Percentiles rank a stretch among this genome's conserved stretches.
These are phyloP conservation scores for Auxenochlorella protothecoides DNA, from an alignment of 139 green algal genomes.

Conservation along the genomic window DNA sequence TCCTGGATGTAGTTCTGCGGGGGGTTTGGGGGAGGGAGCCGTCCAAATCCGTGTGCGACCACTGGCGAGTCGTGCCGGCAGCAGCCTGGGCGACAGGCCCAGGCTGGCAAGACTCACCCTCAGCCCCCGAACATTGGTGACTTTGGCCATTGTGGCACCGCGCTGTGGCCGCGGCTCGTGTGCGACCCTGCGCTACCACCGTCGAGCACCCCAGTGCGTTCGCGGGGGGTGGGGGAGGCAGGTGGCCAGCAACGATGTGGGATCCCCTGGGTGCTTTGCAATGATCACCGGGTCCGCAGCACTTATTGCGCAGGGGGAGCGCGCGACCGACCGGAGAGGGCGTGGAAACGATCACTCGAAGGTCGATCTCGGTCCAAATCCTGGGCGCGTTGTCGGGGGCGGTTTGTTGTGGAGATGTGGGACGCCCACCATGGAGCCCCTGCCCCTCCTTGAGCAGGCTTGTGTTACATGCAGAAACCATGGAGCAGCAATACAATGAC, in stretches of 20 bases:
- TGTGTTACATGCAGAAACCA: neutral
- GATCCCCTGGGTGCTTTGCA: no score
- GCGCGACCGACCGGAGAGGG: neutral
- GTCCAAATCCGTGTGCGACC: neutral
- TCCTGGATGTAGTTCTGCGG: slow-evolving; percentile 87
- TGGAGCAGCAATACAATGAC: neutral
- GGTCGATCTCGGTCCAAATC: no score
- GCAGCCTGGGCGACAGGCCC: neutral
- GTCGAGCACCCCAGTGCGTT: neutral
- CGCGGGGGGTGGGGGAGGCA: no score
- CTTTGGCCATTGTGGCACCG: slow-evolving; percentile 49
- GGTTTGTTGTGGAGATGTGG: no score
- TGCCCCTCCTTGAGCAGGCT: no score
- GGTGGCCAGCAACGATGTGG: no score
- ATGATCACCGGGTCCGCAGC: no score
- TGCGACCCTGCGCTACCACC: neutral
- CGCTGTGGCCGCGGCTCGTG: neutral
- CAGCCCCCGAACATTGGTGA: slow-evolving; percentile 53
- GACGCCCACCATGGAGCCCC: no score
- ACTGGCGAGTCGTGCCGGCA: neutral
- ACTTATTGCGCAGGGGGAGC: neutral
- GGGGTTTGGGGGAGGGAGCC: neutral
- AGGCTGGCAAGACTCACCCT: slow-evolving; percentile 30
- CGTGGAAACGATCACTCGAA: neutral
- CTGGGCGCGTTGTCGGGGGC: no score